phyloP scores from a whole-genome alignment of 805 yeast genomes.

The Metschnikowia cerradonensis region DNA sequence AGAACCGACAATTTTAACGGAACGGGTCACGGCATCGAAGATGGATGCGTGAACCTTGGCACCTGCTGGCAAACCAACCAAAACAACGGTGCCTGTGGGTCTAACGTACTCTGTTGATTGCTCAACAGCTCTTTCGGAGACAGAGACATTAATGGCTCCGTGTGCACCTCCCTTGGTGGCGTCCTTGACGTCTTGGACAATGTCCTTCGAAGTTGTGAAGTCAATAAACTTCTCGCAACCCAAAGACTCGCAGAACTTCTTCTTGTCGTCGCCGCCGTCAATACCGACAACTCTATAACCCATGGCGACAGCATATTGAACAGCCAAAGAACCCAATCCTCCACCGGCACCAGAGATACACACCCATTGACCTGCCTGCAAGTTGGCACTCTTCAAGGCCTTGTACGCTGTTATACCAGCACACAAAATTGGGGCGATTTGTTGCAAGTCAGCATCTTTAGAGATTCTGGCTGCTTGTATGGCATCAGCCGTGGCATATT shows the following conservation, averaged over 20 bases:
- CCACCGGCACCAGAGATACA: constrained; percentile 79
- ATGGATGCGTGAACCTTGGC: constrained; percentile 39
- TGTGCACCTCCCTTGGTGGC: constrained; percentile 63
- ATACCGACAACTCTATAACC: constrained; percentile 66
- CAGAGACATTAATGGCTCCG: constrained; percentile 46
- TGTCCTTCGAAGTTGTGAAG: constrained; percentile 50
- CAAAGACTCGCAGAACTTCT: constrained; percentile 42
- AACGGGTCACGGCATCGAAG: constrained; percentile 38
- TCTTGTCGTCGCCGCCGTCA: constrained; percentile 70
- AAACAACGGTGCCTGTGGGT: constrained; percentile 40
- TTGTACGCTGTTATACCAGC: constrained; percentile 68
- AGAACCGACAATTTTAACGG: constrained; percentile 38
- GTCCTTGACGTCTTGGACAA: constrained; percentile 40
- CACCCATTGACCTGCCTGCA: constrained; percentile 67
- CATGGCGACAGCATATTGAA: constrained; percentile 74
- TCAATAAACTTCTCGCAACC: constrained; percentile 67
- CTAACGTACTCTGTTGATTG: constrained; percentile 42
- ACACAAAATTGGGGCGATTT: constrained; percentile 60
- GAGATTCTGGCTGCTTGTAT: constrained; percentile 61
- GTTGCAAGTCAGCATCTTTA: constrained; percentile 49
- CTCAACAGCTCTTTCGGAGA: constrained; percentile 47
- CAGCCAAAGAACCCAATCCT: constrained; percentile 72
- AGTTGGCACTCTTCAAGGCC: constrained; percentile 57
- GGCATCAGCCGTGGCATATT: constrained; percentile 63
- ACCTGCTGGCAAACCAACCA: constrained; percentile 45